These are phyloP conservation scores for Aspergillus ochraceus DNA, from an alignment of 2,329 filamentous ascomycete species.

Conservation along the genomic window DNA sequence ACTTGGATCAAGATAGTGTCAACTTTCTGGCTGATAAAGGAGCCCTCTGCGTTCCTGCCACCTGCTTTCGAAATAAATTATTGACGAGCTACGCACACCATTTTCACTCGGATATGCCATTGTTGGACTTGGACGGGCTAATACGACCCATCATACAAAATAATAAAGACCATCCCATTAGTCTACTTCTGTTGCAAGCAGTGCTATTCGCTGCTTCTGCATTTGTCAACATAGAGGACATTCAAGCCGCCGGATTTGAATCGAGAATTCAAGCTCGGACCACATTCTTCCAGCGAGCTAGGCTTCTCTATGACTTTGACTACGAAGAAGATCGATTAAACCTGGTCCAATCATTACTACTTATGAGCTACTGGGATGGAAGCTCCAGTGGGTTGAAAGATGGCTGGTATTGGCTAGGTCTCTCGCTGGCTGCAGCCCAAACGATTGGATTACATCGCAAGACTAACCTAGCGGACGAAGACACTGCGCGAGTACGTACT, in stretches of 20 bases:
- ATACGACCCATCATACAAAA: neutral
- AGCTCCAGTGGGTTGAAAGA: neutral
- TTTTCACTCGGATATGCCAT: constrained; percentile 3
- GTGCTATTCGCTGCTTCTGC: constrained; percentile 4
- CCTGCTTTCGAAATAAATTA: neutral
- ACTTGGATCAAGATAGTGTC: neutral
- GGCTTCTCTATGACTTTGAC: neutral
- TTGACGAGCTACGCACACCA: neutral
- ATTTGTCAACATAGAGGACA: neutral
- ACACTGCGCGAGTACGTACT: too few species aligned
- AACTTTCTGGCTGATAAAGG: neutral
- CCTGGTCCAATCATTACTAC: neutral
- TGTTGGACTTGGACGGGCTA: constrained; percentile 1
- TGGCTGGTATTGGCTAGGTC: constrained; percentile 4
- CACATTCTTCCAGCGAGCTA: neutral
- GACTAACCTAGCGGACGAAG: neutral
- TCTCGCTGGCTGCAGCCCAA: neutral
- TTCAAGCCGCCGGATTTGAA: neutral
- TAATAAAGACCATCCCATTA: neutral
- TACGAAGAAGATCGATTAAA: neutral
- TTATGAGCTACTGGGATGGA: constrained; percentile 6
- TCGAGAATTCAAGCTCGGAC: neutral
- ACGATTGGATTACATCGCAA: neutral
- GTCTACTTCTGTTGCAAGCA: constrained; percentile 4
- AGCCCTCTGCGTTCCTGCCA: neutral